Base-by-base conservation (phyloP, 257 asterid species). In the Hygrophila difformis region DNA sequence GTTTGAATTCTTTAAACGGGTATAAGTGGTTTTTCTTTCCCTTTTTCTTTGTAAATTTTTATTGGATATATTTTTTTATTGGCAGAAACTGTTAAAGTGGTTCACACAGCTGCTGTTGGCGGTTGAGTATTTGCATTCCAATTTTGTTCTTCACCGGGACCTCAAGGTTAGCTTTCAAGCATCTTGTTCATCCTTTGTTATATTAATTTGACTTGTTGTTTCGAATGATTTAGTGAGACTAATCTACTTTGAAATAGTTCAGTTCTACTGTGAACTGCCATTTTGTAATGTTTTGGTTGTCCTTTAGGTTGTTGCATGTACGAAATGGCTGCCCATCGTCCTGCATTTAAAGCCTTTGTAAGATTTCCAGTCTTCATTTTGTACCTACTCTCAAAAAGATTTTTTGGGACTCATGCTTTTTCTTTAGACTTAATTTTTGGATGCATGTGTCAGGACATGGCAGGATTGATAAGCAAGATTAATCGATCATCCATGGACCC, bases 291-390 rank as follows among this genome's bases (percentile, higher is more conserved):
- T 50, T 50, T n/a, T 47, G 22, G 51, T 61, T 57, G 34, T 55
- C 56, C 24, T 58, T 51, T 65, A 91, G 99, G 99, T 54, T 91
- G 99, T 74, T 91, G 99, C 55, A 77, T 91, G 80, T 86, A 91
- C 22, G 99, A 91, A 69, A 91, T 91, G 94, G 88, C 99, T 55
- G 99, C 99, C 59, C 95, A 80, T 67, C 95, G 94, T 37, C 97
- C 89, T 29, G 99, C 99, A 4, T 91, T 91, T 64, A 87, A 91
- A 68, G 99, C 99, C 64, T 86, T 82, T 63, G 99, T 91, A 80
- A 86, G 91, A 59, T 57, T 46, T 77, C 39, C 29, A 10, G 11
- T 31, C 53, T 57, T 47, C 18, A 17, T 24, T 44, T 26, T 3
- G 31, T 26, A 26, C 31, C 31, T 26, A 10, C n/a, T 29, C 43